Base-by-base conservation (phyloP, 2,329 filamentous ascomycete species). In the Alternaria postmessia region DNA sequence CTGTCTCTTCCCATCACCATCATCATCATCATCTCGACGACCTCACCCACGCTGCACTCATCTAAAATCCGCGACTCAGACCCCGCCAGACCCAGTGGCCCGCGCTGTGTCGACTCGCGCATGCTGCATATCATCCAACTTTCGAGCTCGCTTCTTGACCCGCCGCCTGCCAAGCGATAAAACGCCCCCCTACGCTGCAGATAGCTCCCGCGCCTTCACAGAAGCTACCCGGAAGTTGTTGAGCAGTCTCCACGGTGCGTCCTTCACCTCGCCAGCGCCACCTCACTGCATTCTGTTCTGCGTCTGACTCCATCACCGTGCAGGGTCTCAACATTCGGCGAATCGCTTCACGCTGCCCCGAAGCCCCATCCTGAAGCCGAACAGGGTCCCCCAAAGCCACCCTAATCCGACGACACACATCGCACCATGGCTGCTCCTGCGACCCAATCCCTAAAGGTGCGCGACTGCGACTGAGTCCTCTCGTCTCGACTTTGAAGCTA, bases 401-500 rank as follows among this genome's bases (percentile, higher is more conserved):
- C 62, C 61, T 69, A 67, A 68, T 64, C 68, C 63, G 63, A 68
- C 69, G 55, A 69, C 65, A 57, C 63, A 18, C 51, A 64, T 52
- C 51, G 61, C 63, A 62, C 66, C 57, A 90, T 87, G 85, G 94
- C 94, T 86, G 90, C 91, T 80, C 91, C 90, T 63, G 91, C 91
- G 75, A 94, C 94, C 76, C 92, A 96, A 84, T 96, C 92, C 72
- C 84, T 96, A 78, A 96, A 97, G 92, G 93, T 95, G 84, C 64
- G 66, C 63, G 8, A 22, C 36, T 34, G 32, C 34, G 54, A 12
- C 43, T 16, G 26, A 12, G 20, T 24, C 8, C 18, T 38, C 30
- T 41, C 32, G 44, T 14, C 18, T n/a, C 12, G 18, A 41, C 4
- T 12, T 54, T 18, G 7, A 7, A 26, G 58, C 73, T 75, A 63